Percentiles rank a stretch among this genome's conserved stretches.
Evolutionary conservation across 2,329 filamentous ascomycete species (phyloP).

Genomic region (Parascedosporium putredinis): DNA sequence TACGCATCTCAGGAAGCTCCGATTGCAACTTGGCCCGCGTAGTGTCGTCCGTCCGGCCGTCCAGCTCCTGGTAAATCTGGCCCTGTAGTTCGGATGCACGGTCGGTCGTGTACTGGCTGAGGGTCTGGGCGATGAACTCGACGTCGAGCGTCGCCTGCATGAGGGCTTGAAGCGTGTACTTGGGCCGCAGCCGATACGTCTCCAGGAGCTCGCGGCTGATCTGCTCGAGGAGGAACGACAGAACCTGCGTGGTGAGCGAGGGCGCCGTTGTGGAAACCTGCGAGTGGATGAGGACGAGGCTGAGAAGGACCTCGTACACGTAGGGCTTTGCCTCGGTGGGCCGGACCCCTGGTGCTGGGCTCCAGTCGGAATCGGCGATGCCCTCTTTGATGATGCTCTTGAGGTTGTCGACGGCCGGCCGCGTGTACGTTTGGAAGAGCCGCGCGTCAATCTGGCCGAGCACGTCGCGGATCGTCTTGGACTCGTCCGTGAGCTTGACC

Average conservation of each 20-base stretch:
- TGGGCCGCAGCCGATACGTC: conserved; percentile 58
- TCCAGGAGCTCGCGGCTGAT: conserved; percentile 70
- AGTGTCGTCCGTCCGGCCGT: conserved; percentile 79
- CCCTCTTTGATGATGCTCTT: conserved; percentile 62
- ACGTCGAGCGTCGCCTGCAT: conserved; percentile 98
- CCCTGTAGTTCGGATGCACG: conserved; percentile 71
- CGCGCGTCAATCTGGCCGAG: conserved; percentile 82
- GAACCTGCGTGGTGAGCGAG: conserved; percentile 66
- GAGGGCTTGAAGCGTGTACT: conserved; percentile 68
- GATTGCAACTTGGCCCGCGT: conserved; percentile 70
- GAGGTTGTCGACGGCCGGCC: conserved; percentile 60
- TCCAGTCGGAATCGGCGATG: conserved; percentile 62
- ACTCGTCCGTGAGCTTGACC: conserved; percentile 88
- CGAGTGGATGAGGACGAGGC: conserved; percentile 82
- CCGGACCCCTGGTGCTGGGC: conserved; percentile 41
- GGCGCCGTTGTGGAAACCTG: conserved; percentile 74
- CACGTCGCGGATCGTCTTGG: conserved; percentile 82
- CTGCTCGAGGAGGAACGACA: conserved; percentile 80
- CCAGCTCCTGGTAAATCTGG: conserved; percentile 84
- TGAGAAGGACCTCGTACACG: conserved; percentile 76
- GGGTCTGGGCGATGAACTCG: conserved; percentile 90
- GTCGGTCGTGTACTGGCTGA: conserved; percentile 81
- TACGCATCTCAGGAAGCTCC: conserved; percentile 83
- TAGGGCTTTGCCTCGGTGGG: conserved; percentile 77
- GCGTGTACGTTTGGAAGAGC: conserved; percentile 87